Percentiles rank a stretch among this genome's conserved stretches.
phyloP scores from a whole-genome alignment of 345 rosid genomes.

The Isatis tinctoria region DNA sequence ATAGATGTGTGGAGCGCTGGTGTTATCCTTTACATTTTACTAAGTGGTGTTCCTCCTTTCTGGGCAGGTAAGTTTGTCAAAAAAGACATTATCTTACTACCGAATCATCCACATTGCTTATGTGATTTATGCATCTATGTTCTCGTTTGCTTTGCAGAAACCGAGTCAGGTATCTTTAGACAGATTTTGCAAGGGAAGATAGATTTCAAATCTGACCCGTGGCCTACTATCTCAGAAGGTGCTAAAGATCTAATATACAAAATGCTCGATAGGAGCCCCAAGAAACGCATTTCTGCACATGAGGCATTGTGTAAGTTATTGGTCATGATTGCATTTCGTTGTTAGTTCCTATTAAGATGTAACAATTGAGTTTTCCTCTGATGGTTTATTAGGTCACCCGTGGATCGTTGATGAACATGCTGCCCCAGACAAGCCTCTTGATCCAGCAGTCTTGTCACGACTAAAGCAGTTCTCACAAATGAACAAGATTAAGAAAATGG shows the following conservation, averaged over 20 bases:
- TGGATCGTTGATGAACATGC: slow-evolving; percentile 92
- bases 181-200: slow-evolving; percentile 82
- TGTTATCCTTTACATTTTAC: slow-evolving; percentile 89
- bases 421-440: slow-evolving; percentile 89
- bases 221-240: slow-evolving; percentile 88
- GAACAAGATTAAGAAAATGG: slow-evolving; percentile 99
- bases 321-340: not conserved
- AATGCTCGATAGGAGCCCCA: slow-evolving; percentile 94
- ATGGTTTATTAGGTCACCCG: slow-evolving; percentile 63
- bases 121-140: not conserved
- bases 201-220: slow-evolving; percentile 86
- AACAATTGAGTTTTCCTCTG: slow-evolving; percentile 5
- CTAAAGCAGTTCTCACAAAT: slow-evolving; percentile 91
- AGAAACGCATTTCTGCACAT: slow-evolving; percentile 76
- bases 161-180: slow-evolving; percentile 94
- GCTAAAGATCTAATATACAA: slow-evolving; percentile 79
- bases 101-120: not conserved
- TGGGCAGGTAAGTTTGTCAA: slow-evolving; percentile 65
- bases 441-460: slow-evolving; percentile 92
- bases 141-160: slow-evolving; percentile 45
- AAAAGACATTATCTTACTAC: not conserved
- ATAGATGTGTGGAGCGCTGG: slow-evolving; percentile 97
- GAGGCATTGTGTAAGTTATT: slow-evolving; percentile 73
- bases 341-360: not conserved
- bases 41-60: slow-evolving; percentile 95